Percentiles rank a stretch among this genome's conserved stretches.
Evolutionary conservation across 306 rosid species (phyloP).

Genomic region (Vachellia pachyceras): DNA sequence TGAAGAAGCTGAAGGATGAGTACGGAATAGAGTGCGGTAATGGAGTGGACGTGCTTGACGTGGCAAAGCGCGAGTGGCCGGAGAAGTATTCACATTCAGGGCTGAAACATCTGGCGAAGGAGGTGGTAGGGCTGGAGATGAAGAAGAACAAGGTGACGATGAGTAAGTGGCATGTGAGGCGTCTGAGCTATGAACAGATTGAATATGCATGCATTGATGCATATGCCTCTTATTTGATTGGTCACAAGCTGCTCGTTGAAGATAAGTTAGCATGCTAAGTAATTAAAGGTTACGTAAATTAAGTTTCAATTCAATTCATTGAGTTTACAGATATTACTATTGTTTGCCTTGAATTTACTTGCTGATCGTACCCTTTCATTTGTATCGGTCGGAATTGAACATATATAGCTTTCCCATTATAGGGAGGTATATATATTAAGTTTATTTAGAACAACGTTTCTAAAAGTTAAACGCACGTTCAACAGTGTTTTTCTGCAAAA

Average conservation of each 20-base stretch:
- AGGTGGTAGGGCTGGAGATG: slow-evolving; percentile 31
- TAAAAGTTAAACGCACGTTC: no score
- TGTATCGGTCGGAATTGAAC: background rate
- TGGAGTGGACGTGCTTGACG: slow-evolving; percentile 4
- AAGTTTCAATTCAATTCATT: no score
- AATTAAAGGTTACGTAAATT: no score
- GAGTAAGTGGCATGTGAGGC: slow-evolving; percentile 21
- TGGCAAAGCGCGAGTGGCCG: slow-evolving; percentile 31
- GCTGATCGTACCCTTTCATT: no score
- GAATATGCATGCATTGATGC: slow-evolving; percentile 50
- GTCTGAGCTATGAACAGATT: slow-evolving; percentile 10
- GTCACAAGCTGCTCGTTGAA: slow-evolving; percentile 33
- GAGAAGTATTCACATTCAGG: background rate
- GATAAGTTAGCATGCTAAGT: background rate
- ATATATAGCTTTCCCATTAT: no score
- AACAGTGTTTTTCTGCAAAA: no score
- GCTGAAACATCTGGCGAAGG: slow-evolving; percentile 39
- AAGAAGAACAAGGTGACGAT: slow-evolving; percentile 27
- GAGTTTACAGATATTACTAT: background rate
- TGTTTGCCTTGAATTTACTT: background rate
- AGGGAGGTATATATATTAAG: no score
- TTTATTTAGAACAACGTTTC: no score
- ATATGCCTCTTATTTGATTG: slow-evolving; percentile 44
- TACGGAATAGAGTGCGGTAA: slow-evolving; percentile 18
- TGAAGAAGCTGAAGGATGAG: background rate